A percentile compares a stretch with the other conserved stretches of the same genome.
Conservation (phyloP, 148 eudicot genomes). For the Simmondsia chinensis region DNA sequence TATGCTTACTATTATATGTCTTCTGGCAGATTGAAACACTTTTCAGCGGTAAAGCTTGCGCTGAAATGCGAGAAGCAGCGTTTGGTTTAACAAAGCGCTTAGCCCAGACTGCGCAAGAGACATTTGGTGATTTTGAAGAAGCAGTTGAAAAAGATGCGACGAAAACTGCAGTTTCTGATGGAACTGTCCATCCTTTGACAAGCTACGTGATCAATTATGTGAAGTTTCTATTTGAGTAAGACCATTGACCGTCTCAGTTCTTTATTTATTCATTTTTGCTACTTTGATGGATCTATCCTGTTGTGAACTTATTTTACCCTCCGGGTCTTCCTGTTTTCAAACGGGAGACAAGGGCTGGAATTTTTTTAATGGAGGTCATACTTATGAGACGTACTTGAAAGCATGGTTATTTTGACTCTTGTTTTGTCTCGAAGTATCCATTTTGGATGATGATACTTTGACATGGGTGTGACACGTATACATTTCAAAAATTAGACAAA, state of each 20-base stretch:
- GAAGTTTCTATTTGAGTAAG: conserved; percentile 95
- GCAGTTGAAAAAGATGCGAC: conserved; percentile 98
- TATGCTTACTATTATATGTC: neutral
- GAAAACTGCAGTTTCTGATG: conserved; percentile 84
- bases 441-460: too few relatives aligned
- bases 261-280: neutral
- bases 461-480: too few relatives aligned
- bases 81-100: conserved; percentile 87
- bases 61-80: conserved; percentile 79
- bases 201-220: conserved; percentile 98
- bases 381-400: too few relatives aligned
- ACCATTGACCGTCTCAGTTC: conserved; percentile 1
- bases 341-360: too few relatives aligned
- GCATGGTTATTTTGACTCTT: too few relatives aligned
- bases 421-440: too few relatives aligned
- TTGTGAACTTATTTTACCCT: neutral
- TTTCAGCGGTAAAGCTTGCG: conserved; percentile 81
- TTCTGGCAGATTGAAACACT: conserved; percentile 65
- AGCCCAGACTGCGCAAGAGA: conserved; percentile 90
- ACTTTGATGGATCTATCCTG: neutral
- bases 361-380: too few relatives aligned
- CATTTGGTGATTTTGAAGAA: conserved; percentile 97
- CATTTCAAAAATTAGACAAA: too few relatives aligned
- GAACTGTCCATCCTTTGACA: conserved; percentile 96
- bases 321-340: too few relatives aligned